phyloP scores from a whole-genome alignment of 2,329 filamentous ascomycete species.

The Ilyonectria destructans region DNA sequence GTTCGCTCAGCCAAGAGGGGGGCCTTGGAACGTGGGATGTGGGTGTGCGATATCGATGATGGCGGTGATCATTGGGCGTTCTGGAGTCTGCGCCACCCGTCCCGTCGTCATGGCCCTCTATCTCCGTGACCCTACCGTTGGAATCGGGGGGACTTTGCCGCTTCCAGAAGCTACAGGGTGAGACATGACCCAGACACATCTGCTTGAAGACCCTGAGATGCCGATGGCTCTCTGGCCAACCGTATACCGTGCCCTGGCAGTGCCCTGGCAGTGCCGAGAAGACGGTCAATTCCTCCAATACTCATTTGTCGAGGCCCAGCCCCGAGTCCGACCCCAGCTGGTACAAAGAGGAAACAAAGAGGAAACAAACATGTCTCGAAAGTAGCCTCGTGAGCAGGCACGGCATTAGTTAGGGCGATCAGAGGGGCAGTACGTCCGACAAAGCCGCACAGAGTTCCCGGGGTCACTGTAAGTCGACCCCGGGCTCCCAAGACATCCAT shows the following conservation, averaged over 20 bases:
- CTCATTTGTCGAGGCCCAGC: background rate
- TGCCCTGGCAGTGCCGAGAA: constrained; percentile 30
- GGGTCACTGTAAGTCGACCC: background rate
- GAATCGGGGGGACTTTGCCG: background rate
- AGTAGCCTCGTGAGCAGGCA: constrained; percentile 13
- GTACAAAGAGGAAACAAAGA: background rate
- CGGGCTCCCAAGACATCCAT: constrained; percentile 6
- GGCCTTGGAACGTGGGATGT: background rate
- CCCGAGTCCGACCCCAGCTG: background rate
- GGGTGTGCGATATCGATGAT: constrained; percentile 17
- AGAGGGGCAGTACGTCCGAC: constrained; percentile 26
- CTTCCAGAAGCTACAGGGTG: constrained; percentile 37
- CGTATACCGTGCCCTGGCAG: constrained; percentile 37
- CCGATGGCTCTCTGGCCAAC: constrained; percentile 39
- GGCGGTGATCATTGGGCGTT: background rate
- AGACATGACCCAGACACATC: constrained; percentile 40
- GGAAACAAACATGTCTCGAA: background rate
- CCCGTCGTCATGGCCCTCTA: constrained; percentile 13
- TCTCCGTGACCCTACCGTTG: background rate
- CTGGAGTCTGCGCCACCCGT: background rate
- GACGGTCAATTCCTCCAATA: background rate
- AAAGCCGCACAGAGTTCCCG: constrained; percentile 14
- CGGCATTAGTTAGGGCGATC: background rate
- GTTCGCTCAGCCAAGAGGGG: constrained; percentile 9
- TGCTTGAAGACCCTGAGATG: constrained; percentile 34